These are phyloP conservation scores for Aspergillus heteromorphus DNA, from an alignment of 495 filamentous ascomycete genomes.

Conservation along the genomic window DNA sequence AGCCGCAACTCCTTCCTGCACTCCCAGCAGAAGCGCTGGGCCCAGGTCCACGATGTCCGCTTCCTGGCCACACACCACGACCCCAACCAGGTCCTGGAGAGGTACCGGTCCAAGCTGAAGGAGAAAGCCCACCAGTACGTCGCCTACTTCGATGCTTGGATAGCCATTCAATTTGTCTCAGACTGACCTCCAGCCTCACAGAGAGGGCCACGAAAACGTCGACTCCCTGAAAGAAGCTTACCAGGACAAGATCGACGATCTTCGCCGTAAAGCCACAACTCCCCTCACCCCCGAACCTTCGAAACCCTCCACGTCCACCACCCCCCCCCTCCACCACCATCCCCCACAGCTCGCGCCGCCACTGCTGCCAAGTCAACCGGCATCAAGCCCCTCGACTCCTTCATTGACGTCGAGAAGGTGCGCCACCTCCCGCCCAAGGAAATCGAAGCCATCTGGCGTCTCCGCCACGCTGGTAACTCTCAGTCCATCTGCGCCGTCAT, in stretches of 20 bases:
- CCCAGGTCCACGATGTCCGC: constrained; percentile 85
- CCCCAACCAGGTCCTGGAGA: constrained; percentile 64
- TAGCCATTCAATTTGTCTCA: not conserved
- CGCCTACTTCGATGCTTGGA: not conserved
- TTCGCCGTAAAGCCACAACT: constrained; percentile 58
- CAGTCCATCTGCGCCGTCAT: constrained; percentile 77
- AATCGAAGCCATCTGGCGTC: constrained; percentile 83
- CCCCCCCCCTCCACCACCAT: constrained; percentile 27
- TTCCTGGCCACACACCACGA: constrained; percentile 69
- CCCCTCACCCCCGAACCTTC: constrained; percentile 46
- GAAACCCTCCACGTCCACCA: constrained; percentile 20
- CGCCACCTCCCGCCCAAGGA: constrained; percentile 68
- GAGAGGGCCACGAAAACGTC: constrained; percentile 68
- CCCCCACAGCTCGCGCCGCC: constrained; percentile 30
- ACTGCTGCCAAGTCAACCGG: constrained; percentile 38
- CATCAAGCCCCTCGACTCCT: constrained; percentile 76
- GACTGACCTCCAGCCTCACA: constrained; percentile 15
- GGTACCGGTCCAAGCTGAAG: constrained; percentile 81
- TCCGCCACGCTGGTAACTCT: constrained; percentile 68
- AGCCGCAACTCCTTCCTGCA: constrained; percentile 26
- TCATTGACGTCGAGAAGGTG: constrained; percentile 77
- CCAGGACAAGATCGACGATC: constrained; percentile 67
- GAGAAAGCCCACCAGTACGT: constrained; percentile 71
- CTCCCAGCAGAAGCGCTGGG: constrained; percentile 71
- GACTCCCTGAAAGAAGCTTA: constrained; percentile 78